Evolutionary conservation across 306 rosid genomes (phyloP), one percentile per base, ranked within the genome.

Genomic region (Castanea mollissima): DNA sequence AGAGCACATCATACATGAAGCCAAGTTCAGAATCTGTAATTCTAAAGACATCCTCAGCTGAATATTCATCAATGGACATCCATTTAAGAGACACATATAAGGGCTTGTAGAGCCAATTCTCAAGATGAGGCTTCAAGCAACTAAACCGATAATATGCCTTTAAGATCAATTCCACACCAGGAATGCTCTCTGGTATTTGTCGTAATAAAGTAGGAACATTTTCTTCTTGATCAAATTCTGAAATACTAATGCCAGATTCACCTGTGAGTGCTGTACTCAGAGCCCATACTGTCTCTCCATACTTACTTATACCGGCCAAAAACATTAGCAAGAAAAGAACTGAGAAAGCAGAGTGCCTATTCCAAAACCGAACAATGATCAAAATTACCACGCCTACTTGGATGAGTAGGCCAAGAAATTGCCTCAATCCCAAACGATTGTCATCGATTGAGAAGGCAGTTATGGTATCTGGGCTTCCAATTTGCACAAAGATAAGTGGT

Each of bases 371-470:
- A 62, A 86, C 74, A 35, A 88, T 71, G 51, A 90, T 88, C 83
- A 88, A 86, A 25, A 83, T 79, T 63, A 88, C 90, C 29, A 88
- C 82, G 2, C 69, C 85, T 46, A 88, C 84, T 88, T 90, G 94
- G 79, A 90, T 38, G 34, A 75, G 80, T 73, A 90, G 80, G 75
- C 80, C 32, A 51, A 90, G 83, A 12, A 88, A 56, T 60, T 90
- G 92, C 76, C 94, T 86, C 59, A 84, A 59, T 25, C 92, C 94
- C 52, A 90, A 56, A 41, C 84, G 83, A 14, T 81, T 88, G 23
- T 90, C 92, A 79, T 86, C 94, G 44, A 90, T 88, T 44, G 92
- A 88, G 84, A 82, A 85, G n/a, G 94, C 92, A 7, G 94, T 90
- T 79, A 88, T 84, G 76, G 85, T 77, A 70, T 90, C 94, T 13